A percentile compares a stretch with the other conserved stretches of the same genome.
Conservation (phyloP, 208 protist genomes). For the Herpetomonas tarakana region DNA sequence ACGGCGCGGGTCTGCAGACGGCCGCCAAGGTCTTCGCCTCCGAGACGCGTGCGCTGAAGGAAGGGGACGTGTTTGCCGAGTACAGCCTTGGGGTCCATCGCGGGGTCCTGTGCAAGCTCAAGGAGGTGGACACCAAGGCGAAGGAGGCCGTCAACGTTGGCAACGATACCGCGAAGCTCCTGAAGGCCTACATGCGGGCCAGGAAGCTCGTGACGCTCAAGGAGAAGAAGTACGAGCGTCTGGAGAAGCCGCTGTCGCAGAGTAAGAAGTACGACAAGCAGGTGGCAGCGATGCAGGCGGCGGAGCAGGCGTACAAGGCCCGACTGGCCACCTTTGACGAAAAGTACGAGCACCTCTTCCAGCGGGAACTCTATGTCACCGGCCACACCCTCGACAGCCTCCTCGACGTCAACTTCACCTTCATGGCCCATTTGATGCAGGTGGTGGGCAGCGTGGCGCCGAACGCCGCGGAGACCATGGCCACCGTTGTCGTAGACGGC, state of each 20-base stretch:
- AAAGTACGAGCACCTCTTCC: conserved; percentile 41
- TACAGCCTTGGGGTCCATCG: conserved; percentile 29
- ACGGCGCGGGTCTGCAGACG: conserved; percentile 21
- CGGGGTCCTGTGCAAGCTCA: conserved; percentile 21
- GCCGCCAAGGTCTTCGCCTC: conserved; percentile 29
- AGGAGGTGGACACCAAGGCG: conserved; percentile 22
- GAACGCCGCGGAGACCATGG: conserved; percentile 22
- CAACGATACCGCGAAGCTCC: conserved; percentile 11
- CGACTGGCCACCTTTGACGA: conserved; percentile 30
- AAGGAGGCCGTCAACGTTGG: conserved; percentile 27
- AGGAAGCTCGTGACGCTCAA: conserved; percentile 33
- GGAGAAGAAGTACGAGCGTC: conserved; percentile 39
- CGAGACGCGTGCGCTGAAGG: conserved; percentile 31
- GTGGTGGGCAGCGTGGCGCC: conserved; percentile 38
- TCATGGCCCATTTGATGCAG: conserved; percentile 35
- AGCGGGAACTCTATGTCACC: conserved; percentile 26
- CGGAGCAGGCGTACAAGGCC: conserved; percentile 19
- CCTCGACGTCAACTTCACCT: conserved; percentile 32
- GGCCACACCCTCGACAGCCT: conserved; percentile 50
- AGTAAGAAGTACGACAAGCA: conserved; percentile 55
- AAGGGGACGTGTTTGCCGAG: conserved; percentile 24
- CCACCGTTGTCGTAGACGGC: conserved; percentile 22
- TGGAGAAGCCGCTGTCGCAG: conserved; percentile 26
- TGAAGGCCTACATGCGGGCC: conserved; percentile 22
- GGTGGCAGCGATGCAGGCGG: conserved; percentile 13